Evolutionary conservation across 2,329 filamentous ascomycete species (phyloP).

Genomic region (Furcasterigmium furcatum): DNA sequence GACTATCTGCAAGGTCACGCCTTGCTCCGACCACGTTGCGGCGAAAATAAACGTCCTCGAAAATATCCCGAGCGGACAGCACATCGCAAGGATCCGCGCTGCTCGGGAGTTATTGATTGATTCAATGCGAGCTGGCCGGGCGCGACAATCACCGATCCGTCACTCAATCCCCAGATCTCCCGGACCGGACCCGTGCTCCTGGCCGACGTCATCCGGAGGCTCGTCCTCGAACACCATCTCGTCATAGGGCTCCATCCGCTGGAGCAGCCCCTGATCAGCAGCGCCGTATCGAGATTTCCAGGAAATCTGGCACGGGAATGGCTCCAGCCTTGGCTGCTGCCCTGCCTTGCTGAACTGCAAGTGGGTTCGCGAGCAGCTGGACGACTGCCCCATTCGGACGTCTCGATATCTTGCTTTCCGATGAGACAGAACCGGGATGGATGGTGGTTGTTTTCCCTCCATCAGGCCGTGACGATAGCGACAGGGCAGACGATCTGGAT

Average conservation of each 20-base stretch:
- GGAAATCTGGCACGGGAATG: too few relatives aligned
- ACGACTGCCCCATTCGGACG: background rate
- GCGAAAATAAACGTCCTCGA: background rate
- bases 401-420: background rate
- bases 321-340: background rate
- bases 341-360: background rate
- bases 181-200: slow-evolving; percentile 9
- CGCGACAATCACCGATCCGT: slow-evolving; percentile 18
- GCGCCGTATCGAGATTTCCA: slow-evolving; percentile 1
- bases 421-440: slow-evolving; percentile 5
- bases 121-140: background rate
- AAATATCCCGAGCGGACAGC: background rate
- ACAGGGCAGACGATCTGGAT: slow-evolving; percentile 5
- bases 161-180: slow-evolving; percentile 19
- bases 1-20: background rate
- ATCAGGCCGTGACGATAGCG: background rate
- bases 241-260: background rate
- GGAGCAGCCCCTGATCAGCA: background rate
- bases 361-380: too few relatives aligned
- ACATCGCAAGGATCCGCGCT: background rate
- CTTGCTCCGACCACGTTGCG: background rate
- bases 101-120: background rate
- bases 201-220: slow-evolving; percentile 3
- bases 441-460: background rate
- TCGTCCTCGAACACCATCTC: background rate